These are phyloP conservation scores for Chaetoceros muelleri DNA, from an alignment of 108 stramenopile genomes.

Conservation along the genomic window DNA sequence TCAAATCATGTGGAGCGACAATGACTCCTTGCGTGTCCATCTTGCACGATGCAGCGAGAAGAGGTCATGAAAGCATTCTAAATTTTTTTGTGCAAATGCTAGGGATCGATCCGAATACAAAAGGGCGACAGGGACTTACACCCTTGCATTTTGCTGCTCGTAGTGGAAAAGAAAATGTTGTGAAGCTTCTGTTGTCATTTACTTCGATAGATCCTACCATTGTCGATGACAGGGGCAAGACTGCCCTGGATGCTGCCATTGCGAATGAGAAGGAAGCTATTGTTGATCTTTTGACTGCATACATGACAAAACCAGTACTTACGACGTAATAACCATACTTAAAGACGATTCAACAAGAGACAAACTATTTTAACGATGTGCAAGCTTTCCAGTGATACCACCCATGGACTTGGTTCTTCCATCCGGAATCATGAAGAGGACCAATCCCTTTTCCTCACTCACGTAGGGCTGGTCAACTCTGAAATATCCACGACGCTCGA, in stretches of 20 bases:
- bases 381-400: slow-evolving; percentile 77
- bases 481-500: slow-evolving; percentile 97
- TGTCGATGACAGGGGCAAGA: slow-evolving; percentile 44
- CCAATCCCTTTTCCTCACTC: slow-evolving; percentile 71
- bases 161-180: slow-evolving; percentile 37
- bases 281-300: slow-evolving; percentile 23
- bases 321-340: too few species aligned
- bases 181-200: slow-evolving; percentile 18
- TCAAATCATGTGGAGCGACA: slow-evolving; percentile 9
- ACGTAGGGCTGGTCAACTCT: slow-evolving; percentile 83
- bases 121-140: slow-evolving; percentile 65
- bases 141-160: slow-evolving; percentile 61
- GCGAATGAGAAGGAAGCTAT: slow-evolving; percentile 42
- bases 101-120: slow-evolving; percentile 21
- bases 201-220: slow-evolving; percentile 15
- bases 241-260: slow-evolving; percentile 50
- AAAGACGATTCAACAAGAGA: background rate
- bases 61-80: slow-evolving; percentile 25
- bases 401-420: slow-evolving; percentile 95
- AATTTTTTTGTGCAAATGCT: slow-evolving; percentile 23
- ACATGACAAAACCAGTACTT: too few species aligned
- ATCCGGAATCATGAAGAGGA: slow-evolving; percentile 94
- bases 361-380: slow-evolving; percentile 55
- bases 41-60: slow-evolving; percentile 33
- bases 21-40: slow-evolving; percentile 5